Evolutionary conservation across 495 filamentous ascomycete genomes (phyloP).

Genomic region (Aspergillus sclerotiicarbonarius): DNA sequence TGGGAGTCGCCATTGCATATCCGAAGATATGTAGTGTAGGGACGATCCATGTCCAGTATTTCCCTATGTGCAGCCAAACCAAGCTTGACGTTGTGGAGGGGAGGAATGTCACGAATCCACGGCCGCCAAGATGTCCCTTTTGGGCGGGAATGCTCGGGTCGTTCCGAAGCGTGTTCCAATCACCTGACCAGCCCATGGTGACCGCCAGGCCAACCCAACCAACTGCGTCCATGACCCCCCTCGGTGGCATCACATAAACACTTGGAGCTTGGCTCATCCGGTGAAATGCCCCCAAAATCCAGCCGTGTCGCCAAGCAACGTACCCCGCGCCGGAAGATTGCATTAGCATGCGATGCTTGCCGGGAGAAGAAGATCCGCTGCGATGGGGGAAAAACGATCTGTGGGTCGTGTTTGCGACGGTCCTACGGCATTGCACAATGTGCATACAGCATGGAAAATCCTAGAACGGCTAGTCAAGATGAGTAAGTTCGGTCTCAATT

Average conservation of each 20-base stretch:
- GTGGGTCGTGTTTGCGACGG: conserved; percentile 39
- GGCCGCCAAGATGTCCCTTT: too few relatives aligned
- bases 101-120: too few relatives aligned
- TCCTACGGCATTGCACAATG: conserved; percentile 34
- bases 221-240: too few relatives aligned
- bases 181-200: too few relatives aligned
- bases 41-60: too few relatives aligned
- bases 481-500: conserved; percentile 17
- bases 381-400: conserved; percentile 45
- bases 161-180: too few relatives aligned
- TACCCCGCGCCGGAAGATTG: conserved; percentile 27
- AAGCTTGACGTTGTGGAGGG: too few relatives aligned
- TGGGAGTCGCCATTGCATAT: too few relatives aligned
- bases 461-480: conserved; percentile 38
- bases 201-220: too few relatives aligned
- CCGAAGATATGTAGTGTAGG: too few relatives aligned
- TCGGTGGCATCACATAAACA: not conserved
- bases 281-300: not conserved
- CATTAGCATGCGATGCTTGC: conserved; percentile 41
- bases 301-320: not conserved
- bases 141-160: too few relatives aligned
- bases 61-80: too few relatives aligned
- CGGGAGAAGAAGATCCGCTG: conserved; percentile 42
- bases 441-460: conserved; percentile 37
- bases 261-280: not conserved